These are phyloP conservation scores for Chaetomium sp. DNA, from an alignment of 2,329 filamentous ascomycete genomes.

Conservation along the genomic window DNA sequence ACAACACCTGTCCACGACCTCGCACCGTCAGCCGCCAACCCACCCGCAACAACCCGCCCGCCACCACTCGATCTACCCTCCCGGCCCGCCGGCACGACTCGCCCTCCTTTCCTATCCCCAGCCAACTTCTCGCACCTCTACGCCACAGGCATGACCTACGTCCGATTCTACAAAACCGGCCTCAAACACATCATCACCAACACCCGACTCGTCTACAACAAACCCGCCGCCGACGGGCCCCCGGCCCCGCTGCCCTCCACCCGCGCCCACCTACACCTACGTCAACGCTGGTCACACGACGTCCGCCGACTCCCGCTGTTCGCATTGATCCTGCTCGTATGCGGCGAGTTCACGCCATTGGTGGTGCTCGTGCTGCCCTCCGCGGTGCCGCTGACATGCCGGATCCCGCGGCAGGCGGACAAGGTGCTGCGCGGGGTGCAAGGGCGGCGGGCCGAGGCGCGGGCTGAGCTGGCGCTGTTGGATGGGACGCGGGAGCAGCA, in stretches of 20 bases:
- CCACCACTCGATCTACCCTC: conserved; percentile 59
- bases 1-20: background rate
- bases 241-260: conserved; percentile 35
- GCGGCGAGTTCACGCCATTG: conserved; percentile 81
- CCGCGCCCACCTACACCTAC: conserved; percentile 64
- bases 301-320: conserved; percentile 74
- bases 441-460: conserved; percentile 37
- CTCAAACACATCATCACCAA: conserved; percentile 69
- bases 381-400: conserved; percentile 73
- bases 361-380: conserved; percentile 64
- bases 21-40: conserved; percentile 45
- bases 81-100: conserved; percentile 33
- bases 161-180: conserved; percentile 81
- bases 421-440: conserved; percentile 48
- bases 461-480: conserved; percentile 10
- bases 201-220: conserved; percentile 40
- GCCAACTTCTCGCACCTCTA: conserved; percentile 45
- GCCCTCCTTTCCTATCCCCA: conserved; percentile 21
- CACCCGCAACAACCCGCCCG: conserved; percentile 65
- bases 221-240: background rate
- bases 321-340: conserved; percentile 64
- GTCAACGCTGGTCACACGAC: conserved; percentile 64
- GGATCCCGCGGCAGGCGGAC: conserved; percentile 68
- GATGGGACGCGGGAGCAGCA: background rate
- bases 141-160: conserved; percentile 65